These are phyloP conservation scores for Aspergillus sp. DNA, from an alignment of 2,329 filamentous ascomycete species.

Conservation along the genomic window DNA sequence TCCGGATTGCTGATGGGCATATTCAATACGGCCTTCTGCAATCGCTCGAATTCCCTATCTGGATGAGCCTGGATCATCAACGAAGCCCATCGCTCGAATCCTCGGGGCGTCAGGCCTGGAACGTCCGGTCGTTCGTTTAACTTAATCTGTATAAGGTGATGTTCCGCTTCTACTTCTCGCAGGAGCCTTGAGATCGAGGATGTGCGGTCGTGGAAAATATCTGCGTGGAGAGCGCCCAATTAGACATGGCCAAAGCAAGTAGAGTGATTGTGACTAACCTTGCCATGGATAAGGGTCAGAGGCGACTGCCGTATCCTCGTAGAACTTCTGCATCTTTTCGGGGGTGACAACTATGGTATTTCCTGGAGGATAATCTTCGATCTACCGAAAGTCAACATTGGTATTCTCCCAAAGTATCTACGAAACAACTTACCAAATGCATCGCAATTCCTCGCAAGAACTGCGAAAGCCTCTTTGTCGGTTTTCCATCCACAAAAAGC, in stretches of 20 bases:
- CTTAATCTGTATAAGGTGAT: conserved; percentile 57
- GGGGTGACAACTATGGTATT: conserved; percentile 67
- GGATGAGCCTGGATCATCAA: conserved; percentile 69
- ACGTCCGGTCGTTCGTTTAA: conserved; percentile 50
- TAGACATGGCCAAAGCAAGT: conserved; percentile 1
- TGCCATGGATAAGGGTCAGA: conserved; percentile 64
- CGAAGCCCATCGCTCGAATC: conserved; percentile 66
- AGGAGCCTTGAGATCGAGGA: conserved; percentile 56
- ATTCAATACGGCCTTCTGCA: conserved; percentile 60
- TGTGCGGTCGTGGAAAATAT: conserved; percentile 49
- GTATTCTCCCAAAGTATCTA: background rate
- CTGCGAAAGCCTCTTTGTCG: conserved; percentile 62
- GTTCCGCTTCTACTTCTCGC: conserved; percentile 48
- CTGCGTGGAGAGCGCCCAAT: conserved; percentile 24
- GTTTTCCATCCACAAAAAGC: conserved; percentile 62
- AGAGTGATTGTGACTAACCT: conserved; percentile 36
- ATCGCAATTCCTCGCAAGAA: conserved; percentile 67
- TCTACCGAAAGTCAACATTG: conserved; percentile 38
- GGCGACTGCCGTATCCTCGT: conserved; percentile 57
- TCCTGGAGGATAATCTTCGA: conserved; percentile 62
- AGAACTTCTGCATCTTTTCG: conserved; percentile 67
- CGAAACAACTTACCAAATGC: conserved; percentile 54
- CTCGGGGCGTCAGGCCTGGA: conserved; percentile 60
- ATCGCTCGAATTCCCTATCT: conserved; percentile 63
- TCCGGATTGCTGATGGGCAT: conserved; percentile 64